Evolutionary conservation across 495 filamentous ascomycete species (phyloP).

Genomic region (Lepidopterella palustris): DNA sequence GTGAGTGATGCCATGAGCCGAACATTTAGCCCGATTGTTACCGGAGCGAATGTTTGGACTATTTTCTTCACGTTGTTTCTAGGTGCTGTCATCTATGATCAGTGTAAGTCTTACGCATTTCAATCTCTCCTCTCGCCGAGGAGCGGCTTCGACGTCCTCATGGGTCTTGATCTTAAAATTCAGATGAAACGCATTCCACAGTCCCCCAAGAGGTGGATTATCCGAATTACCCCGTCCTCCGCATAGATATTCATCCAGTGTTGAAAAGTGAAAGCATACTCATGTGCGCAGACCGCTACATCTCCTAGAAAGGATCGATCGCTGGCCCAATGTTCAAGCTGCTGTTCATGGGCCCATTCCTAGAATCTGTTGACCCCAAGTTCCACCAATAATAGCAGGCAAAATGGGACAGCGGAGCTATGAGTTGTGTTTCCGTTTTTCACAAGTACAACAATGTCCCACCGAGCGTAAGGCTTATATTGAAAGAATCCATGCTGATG

Average conservation of each 20-base stretch:
- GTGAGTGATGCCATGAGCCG: no score
- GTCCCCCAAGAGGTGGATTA: constrained; percentile 35
- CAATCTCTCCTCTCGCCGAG: no score
- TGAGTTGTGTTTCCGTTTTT: constrained; percentile 98
- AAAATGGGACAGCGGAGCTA: constrained; percentile 83
- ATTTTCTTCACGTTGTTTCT: constrained; percentile 59
- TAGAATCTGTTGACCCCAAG: constrained; percentile 84
- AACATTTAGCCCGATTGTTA: no score
- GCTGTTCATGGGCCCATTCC: constrained; percentile 94
- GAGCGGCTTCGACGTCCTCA: no score
- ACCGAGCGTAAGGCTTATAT: constrained; percentile 31
- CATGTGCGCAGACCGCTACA: constrained; percentile 84
- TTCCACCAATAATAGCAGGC: constrained; percentile 83
- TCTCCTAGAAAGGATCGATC: constrained; percentile 79
- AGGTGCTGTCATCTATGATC: constrained; percentile 73
- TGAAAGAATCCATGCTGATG: not conserved
- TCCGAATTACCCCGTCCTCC: no score
- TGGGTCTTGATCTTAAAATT: no score
- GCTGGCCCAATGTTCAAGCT: constrained; percentile 75
- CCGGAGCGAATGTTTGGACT: constrained; percentile 60
- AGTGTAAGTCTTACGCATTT: no score
- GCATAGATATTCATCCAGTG: no score
- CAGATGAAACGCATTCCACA: no score
- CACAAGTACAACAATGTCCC: constrained; percentile 92
- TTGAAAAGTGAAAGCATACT: no score